phyloP scores from a whole-genome alignment of 352 stramenopile species.

The Phytophthora quininea region DNA sequence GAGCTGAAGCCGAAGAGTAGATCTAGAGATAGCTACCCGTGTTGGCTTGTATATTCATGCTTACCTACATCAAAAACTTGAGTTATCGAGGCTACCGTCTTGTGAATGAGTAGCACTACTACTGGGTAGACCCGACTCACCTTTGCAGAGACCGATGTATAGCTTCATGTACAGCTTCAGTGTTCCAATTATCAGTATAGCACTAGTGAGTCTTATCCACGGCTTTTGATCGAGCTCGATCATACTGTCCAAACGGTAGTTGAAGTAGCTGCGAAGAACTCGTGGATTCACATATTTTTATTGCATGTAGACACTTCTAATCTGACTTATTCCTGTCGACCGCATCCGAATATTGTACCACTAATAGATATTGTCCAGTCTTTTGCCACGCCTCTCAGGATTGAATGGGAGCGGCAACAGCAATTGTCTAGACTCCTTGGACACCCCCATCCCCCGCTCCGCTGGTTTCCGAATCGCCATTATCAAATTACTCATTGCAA shows the following conservation, averaged over 20 bases:
- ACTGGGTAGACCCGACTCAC: no score
- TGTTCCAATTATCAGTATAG: no score
- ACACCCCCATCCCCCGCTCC: conserved; percentile 3
- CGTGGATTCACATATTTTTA: neutral
- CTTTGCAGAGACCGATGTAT: no score
- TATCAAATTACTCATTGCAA: conserved; percentile 5
- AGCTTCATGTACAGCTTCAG: no score
- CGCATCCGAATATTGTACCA: conserved; percentile 12
- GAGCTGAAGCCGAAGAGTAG: neutral
- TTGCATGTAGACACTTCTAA: conserved; percentile 17
- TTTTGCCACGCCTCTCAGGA: neutral
- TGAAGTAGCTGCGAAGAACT: no score
- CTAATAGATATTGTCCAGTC: conserved; percentile 10
- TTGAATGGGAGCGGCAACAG: conserved; percentile 7
- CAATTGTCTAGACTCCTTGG: conserved; percentile 5
- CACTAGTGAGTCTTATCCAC: no score
- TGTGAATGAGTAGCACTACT: no score
- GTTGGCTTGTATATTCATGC: neutral
- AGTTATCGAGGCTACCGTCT: neutral
- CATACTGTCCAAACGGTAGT: no score
- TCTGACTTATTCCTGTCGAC: conserved; percentile 7
- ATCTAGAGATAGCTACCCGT: neutral
- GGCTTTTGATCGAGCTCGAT: no score
- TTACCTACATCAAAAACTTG: neutral
- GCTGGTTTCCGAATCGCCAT: conserved; percentile 9